Percentiles rank a stretch among this genome's conserved stretches.
Evolutionary conservation across 495 filamentous ascomycete species (phyloP).

Genomic region (Aspergillus ostianus): DNA sequence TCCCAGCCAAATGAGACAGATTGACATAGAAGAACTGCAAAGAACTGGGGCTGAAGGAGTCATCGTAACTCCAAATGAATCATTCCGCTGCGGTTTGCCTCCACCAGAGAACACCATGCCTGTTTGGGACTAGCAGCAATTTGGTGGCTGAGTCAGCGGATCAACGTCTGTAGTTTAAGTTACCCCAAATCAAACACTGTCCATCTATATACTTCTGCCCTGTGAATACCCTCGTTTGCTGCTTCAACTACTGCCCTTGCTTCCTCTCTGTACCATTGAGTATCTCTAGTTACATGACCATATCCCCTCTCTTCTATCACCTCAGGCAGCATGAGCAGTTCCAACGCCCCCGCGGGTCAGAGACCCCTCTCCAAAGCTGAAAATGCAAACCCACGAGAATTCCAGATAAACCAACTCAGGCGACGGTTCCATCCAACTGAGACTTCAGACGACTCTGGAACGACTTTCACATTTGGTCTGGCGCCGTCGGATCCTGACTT

Average conservation of each 20-base stretch:
- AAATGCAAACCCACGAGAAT: conserved; percentile 65
- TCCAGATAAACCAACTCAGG: conserved; percentile 74
- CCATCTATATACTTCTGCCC: background rate
- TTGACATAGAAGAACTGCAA: no score
- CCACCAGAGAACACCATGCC: background rate
- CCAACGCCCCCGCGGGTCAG: conserved; percentile 37
- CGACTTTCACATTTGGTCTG: conserved; percentile 61
- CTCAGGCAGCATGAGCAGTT: conserved; percentile 8
- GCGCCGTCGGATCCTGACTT: conserved; percentile 86
- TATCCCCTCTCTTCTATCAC: background rate
- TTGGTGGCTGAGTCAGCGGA: background rate
- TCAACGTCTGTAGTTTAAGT: background rate
- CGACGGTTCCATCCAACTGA: conserved; percentile 68
- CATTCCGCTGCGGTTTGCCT: background rate
- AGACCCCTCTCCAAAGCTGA: conserved; percentile 67
- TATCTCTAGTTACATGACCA: background rate
- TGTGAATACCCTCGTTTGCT: background rate
- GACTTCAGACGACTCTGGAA: conserved; percentile 49
- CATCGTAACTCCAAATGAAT: background rate
- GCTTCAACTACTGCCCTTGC: background rate
- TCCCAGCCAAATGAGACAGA: no score
- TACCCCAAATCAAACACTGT: background rate
- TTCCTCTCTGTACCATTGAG: background rate
- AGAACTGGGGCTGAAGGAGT: background rate
- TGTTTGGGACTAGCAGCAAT: background rate